These are phyloP conservation scores for Nemania sp. DNA, from an alignment of 2,329 filamentous ascomycete genomes.

Conservation along the genomic window DNA sequence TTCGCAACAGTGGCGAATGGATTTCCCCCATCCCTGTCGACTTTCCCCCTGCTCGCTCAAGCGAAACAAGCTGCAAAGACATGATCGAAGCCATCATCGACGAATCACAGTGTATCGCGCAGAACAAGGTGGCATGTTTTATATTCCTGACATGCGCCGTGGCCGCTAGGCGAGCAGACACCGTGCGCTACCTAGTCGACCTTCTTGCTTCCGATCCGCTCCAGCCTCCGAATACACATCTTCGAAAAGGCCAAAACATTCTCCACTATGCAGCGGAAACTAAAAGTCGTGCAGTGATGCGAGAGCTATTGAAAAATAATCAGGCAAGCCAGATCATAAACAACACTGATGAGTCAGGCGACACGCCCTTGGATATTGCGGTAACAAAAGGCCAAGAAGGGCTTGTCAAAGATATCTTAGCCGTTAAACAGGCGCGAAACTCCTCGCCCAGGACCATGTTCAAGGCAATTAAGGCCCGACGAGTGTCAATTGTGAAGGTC, in stretches of 20 bases:
- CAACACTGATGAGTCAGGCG: too few species aligned
- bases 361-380: neutral
- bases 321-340: neutral
- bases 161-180: neutral
- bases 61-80: neutral
- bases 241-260: neutral
- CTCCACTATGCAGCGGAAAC: neutral
- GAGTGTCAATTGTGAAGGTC: neutral
- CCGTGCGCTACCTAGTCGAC: neutral
- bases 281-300: neutral
- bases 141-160: neutral
- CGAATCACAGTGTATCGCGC: neutral
- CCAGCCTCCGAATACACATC: neutral
- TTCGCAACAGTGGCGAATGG: neutral
- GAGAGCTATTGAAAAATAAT: neutral
- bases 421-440: neutral
- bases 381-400: neutral
- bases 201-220: neutral
- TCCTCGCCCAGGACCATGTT: neutral
- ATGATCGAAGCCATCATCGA: neutral
- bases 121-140: neutral
- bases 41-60: neutral
- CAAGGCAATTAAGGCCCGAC: neutral
- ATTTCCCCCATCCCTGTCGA: neutral
- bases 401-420: neutral